A percentile compares a stretch with the other conserved stretches of the same genome.
Evolutionary conservation across 2,329 filamentous ascomycete genomes (phyloP).

Genomic region (Verticillium zaregamsianum): DNA sequence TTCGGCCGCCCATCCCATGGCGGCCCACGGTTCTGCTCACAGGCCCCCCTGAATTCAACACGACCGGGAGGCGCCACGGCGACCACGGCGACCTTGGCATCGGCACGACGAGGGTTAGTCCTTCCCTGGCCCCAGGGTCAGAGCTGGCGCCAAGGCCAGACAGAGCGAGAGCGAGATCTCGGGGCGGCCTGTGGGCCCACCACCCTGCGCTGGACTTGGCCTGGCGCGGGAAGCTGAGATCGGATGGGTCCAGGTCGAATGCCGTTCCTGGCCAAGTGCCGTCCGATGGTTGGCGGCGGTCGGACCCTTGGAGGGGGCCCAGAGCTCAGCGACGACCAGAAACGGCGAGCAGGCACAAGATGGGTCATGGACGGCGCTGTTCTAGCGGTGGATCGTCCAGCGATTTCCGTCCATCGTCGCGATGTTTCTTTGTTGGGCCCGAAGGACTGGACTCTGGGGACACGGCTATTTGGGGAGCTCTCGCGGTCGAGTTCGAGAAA

Average conservation of each 20-base stretch:
- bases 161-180: neutral
- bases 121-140: neutral
- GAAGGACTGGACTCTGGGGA: neutral
- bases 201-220: neutral
- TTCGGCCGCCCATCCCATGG: neutral
- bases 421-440: neutral
- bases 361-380: neutral
- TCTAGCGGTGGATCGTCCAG: neutral
- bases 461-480: neutral
- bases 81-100: neutral
- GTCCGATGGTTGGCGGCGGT: neutral
- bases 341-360: neutral
- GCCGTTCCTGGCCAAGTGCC: neutral
- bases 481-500: neutral
- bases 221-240: neutral
- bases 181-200: neutral
- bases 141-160: neutral
- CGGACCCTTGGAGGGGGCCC: neutral
- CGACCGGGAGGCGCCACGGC: neutral
- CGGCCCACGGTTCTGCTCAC: neutral
- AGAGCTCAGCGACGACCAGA: neutral
- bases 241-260: neutral
- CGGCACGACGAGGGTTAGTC: neutral
- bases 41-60: neutral
- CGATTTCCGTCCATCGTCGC: neutral